Conservation (phyloP, 176 grass and related monocot genomes). For the Guadua angustifolia region DNA sequence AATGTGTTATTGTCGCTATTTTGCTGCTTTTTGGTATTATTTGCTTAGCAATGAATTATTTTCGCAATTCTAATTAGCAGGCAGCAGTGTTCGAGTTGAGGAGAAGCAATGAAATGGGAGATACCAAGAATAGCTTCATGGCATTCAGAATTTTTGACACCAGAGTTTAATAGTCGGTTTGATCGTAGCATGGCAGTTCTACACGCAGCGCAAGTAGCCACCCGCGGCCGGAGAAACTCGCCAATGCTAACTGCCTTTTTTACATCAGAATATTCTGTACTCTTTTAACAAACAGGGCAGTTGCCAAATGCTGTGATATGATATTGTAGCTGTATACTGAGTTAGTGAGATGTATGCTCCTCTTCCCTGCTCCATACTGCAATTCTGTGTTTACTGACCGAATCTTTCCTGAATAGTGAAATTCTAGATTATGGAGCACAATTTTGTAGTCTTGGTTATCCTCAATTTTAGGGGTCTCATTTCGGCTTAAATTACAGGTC, state of each 20-base stretch:
- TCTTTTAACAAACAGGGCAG: neutral
- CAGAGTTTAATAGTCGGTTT: neutral
- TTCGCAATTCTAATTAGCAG: slow-evolving; percentile 22
- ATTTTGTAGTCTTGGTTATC: neutral
- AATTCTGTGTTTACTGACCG: neutral
- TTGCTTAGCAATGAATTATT: neutral
- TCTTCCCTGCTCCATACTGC: neutral
- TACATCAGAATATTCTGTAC: neutral
- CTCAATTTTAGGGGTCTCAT: neutral
- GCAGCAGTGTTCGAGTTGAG: slow-evolving; percentile 21
- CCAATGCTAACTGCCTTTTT: neutral
- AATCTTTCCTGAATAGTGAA: neutral
- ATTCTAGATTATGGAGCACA: neutral
- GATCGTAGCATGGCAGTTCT: neutral
- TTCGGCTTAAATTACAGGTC: neutral
- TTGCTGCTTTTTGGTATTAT: neutral
- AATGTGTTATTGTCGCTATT: neutral
- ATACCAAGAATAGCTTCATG: neutral
- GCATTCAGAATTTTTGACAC: slow-evolving; percentile 31
- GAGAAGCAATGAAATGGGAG: slow-evolving; percentile 1
- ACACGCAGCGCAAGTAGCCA: neutral
- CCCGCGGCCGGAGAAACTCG: neutral
- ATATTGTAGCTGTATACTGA: neutral
- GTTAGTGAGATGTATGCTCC: neutral
- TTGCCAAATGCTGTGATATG: neutral